These are phyloP conservation scores for Aureobasidium sp. DNA, from an alignment of 2,329 filamentous ascomycete genomes.

Conservation along the genomic window DNA sequence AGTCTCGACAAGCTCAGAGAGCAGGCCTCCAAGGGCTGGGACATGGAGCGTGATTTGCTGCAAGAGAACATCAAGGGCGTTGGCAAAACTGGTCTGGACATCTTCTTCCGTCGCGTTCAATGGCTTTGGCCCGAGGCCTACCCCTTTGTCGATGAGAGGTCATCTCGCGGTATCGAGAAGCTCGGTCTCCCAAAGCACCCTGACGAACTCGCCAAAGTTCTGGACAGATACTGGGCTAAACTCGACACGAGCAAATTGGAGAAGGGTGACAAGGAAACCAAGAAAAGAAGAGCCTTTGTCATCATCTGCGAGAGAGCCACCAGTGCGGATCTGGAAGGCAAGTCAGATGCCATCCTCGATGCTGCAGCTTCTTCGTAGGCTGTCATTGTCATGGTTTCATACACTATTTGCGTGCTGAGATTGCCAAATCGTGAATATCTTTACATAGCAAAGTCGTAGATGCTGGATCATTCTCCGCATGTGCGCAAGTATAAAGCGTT, in stretches of 20 bases:
- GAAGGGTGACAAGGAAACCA: slow-evolving; percentile 28
- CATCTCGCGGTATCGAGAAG: slow-evolving; percentile 29
- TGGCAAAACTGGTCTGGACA: slow-evolving; percentile 36
- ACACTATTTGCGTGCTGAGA: no score
- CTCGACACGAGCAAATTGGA: slow-evolving; percentile 24
- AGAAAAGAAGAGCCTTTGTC: slow-evolving; percentile 36
- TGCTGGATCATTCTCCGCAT: no score
- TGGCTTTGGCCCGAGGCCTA: slow-evolving; percentile 34
- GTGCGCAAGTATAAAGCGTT: no score
- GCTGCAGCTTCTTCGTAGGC: slow-evolving; percentile 21
- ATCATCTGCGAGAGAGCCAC: slow-evolving; percentile 34
- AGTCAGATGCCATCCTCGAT: slow-evolving; percentile 25
- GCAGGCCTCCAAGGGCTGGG: slow-evolving; percentile 26
- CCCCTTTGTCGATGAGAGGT: slow-evolving; percentile 36
- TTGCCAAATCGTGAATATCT: no score
- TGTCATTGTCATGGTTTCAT: no score
- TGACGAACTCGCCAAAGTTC: slow-evolving; percentile 28
- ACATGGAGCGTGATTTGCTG: slow-evolving; percentile 27
- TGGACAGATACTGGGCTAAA: slow-evolving; percentile 34
- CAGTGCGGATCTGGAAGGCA: slow-evolving; percentile 34
- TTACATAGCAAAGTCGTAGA: no score
- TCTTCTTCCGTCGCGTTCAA: slow-evolving; percentile 38
- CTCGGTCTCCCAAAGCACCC: slow-evolving; percentile 33
- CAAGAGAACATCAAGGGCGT: slow-evolving; percentile 36
- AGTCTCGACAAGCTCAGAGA: slow-evolving; percentile 28